Base-by-base conservation (phyloP, 148 eudicot species). In the Rhododendron ovatum region DNA sequence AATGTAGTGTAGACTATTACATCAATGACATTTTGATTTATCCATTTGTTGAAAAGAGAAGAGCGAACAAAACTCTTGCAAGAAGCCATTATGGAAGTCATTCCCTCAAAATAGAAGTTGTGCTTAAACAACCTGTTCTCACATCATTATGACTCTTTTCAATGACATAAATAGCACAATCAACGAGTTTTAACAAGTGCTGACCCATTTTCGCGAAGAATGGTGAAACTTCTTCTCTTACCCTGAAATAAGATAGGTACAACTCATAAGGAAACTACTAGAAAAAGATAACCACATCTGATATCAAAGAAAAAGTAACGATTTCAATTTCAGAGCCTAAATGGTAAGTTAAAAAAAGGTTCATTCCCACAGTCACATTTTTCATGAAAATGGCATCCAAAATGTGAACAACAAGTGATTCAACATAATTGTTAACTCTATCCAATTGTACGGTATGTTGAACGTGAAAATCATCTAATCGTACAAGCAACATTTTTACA, bases 21-120 rank as follows among this genome's bases (percentile, higher is more conserved):
- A 87, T 88, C 92, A 71, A 85, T 53, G 50, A 71, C 86, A 84
- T 83, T 83, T 83, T 83, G 88, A 74, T 87, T 90, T 55, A 80
- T 86, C 86, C 85, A 59, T 84, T 89, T 88, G 82, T 76, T 83
- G 88, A 93, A 93, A 20, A 93, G 84, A 15, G 95, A 93, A 84
- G 95, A 93, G 80, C 87, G 61, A 61, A 91, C 85, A 90, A 95
- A 94, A 89, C 91, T 87, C 88, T 89, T 93, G 75, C 93, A 92
- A 69, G 95, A 91, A 88, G 77, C 85, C 55, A 88, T 41, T 63
- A 89, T 85, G 37, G 91, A 88, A 37, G 77, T 85, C 86, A 89
- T 88, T 86, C 92, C 92, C 37, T 93, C 93, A 91, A 88, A 82
- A 84, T 84, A 78, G 91, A 85, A 76, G 86, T 90, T 81, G 94